Conservation (phyloP, 176 grass and related monocot species). For the Cenchrus fungigraminus region DNA sequence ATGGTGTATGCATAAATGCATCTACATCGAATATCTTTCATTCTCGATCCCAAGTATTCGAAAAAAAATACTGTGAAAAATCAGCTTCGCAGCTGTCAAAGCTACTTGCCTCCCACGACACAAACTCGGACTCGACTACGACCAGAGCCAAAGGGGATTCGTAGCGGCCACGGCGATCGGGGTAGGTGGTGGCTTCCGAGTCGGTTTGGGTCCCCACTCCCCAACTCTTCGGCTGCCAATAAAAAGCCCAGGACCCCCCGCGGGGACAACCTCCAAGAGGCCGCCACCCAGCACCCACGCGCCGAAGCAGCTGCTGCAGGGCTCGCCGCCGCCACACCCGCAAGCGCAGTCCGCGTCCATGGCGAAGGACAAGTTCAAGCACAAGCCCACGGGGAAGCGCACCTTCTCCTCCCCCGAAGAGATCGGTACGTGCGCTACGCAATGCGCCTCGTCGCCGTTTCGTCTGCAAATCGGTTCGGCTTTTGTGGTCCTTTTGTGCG, state of each 20-base stretch:
- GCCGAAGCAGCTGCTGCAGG: constrained; percentile 13
- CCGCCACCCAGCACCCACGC: neutral
- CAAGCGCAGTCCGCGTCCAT: constrained; percentile 40
- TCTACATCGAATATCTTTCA: too few relatives aligned
- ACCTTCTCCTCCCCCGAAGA: constrained; percentile 80
- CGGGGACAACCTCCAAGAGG: constrained; percentile 22
- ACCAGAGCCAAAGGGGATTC: neutral
- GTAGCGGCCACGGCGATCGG: constrained; percentile 15
- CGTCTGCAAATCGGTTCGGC: neutral
- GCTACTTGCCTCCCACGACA: neutral
- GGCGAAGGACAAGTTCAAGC: constrained; percentile 92
- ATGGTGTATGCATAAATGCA: too few relatives aligned
- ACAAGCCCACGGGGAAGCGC: constrained; percentile 79
- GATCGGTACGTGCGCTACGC: constrained; percentile 59
- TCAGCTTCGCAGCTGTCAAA: neutral
- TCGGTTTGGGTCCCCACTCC: neutral
- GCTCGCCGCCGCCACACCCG: constrained; percentile 12
- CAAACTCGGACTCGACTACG: neutral
- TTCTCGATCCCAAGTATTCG: neutral
- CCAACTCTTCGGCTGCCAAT: neutral
- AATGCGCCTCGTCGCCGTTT: neutral
- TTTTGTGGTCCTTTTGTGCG: neutral
- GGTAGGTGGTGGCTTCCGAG: neutral
- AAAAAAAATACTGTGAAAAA: neutral
- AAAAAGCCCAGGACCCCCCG: constrained; percentile 32